Conservation (phyloP, 2,329 filamentous ascomycete genomes). For the Xylaria sp. region DNA sequence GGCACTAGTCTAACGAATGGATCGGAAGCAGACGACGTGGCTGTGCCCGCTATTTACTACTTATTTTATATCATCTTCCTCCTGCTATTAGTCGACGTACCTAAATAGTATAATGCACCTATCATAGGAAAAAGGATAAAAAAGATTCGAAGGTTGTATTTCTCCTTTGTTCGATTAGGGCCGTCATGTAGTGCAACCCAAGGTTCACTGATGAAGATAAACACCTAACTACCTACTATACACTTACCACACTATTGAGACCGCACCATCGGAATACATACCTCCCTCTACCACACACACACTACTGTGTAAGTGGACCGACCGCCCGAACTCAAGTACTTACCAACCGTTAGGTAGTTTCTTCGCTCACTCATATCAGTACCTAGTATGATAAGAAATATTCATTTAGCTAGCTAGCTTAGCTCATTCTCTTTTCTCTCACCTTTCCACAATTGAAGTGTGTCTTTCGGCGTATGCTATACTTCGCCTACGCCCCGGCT, state of each 20-base stretch:
- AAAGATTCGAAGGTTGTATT: neutral
- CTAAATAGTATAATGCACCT: neutral
- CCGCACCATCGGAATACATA: neutral
- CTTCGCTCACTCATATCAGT: neutral
- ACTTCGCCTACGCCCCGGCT: constrained; percentile 15
- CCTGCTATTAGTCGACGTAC: neutral
- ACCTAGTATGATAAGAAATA: constrained; percentile 4
- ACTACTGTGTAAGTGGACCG: constrained; percentile 20
- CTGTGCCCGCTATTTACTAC: constrained; percentile 16
- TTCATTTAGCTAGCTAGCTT: neutral
- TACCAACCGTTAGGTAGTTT: neutral
- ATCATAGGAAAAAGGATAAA: neutral
- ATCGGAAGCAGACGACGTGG: constrained; percentile 10
- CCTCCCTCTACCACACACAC: neutral
- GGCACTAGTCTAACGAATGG: constrained; percentile 13
- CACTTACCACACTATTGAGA: constrained; percentile 1
- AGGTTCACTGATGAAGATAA: neutral
- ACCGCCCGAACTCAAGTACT: neutral
- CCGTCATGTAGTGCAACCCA: neutral
- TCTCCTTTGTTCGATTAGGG: neutral
- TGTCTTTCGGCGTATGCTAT: neutral
- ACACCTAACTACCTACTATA: too few relatives aligned
- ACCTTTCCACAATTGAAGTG: neutral
- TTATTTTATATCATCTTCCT: neutral
- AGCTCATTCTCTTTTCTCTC: constrained; percentile 1